Conservation (phyloP, 2,329 filamentous ascomycete genomes). For the Neoscytalidium dimidiatum region DNA sequence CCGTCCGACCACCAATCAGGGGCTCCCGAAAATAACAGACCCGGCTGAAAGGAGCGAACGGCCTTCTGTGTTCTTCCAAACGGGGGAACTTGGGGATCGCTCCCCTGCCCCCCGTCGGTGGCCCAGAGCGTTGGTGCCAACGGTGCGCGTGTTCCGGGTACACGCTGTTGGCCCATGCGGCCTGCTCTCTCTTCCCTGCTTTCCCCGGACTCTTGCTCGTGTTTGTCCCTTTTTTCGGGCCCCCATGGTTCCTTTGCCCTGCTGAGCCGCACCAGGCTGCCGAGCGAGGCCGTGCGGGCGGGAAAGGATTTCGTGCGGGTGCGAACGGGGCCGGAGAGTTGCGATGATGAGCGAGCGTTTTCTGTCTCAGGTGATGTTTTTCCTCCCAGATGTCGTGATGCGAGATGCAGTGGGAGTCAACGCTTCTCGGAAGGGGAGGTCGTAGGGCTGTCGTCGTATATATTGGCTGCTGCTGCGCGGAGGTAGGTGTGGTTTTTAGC, state of each 20-base stretch:
- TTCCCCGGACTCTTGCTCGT: constrained; percentile 4
- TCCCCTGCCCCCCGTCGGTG: background rate
- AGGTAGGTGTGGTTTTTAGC: constrained; percentile 1
- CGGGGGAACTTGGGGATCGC: background rate
- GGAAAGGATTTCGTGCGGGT: background rate
- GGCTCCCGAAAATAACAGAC: background rate
- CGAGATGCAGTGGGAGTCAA: background rate
- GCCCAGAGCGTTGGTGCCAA: background rate
- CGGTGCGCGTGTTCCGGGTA: background rate
- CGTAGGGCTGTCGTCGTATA: constrained; percentile 7
- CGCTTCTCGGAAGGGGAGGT: background rate
- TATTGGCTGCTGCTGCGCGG: constrained; percentile 10
- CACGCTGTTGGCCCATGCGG: background rate
- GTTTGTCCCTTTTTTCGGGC: background rate
- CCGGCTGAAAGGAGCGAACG: background rate
- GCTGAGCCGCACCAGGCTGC: constrained; percentile 6
- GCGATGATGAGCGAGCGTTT: background rate
- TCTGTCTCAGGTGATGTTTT: constrained; percentile 5
- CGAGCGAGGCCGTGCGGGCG: background rate
- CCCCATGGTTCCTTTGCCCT: background rate
- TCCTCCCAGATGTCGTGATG: constrained; percentile 4
- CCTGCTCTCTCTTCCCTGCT: background rate
- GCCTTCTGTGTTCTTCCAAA: no score
- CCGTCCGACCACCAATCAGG: background rate
- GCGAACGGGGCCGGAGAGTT: constrained; percentile 5